Evolutionary conservation across 768 basidiomycete species (phyloP).

Genomic region (Tylopilus vinaceipallidus): DNA sequence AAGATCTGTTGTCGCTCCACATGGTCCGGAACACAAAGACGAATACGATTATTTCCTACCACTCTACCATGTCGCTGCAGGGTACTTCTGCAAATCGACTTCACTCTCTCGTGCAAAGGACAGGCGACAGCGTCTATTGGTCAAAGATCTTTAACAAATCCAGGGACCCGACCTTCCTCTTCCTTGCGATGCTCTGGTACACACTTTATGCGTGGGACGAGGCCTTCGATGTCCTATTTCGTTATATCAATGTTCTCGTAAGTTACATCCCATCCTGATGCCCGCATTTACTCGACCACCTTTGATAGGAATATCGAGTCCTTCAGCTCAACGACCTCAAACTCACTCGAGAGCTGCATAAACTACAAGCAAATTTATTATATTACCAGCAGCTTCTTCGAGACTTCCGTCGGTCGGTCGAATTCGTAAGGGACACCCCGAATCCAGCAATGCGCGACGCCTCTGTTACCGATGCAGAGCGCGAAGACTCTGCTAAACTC

Average conservation of each 20-base stretch:
- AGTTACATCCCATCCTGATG: not conserved
- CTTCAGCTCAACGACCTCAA: conserved; percentile 42
- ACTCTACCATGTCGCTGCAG: conserved; percentile 15
- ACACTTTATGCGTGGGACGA: conserved; percentile 64
- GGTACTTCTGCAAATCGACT: conserved; percentile 28
- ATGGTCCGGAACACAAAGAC: conserved; percentile 34
- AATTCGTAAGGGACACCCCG: conserved; percentile 46
- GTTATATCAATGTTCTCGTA: conserved; percentile 51
- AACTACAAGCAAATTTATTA: conserved; percentile 52
- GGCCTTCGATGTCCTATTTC: conserved; percentile 47
- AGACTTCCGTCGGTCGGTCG: conserved; percentile 51
- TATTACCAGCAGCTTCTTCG: conserved; percentile 53
- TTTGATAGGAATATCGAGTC: conserved; percentile 43
- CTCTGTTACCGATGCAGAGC: conserved; percentile 15
- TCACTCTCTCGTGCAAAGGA: conserved; percentile 25
- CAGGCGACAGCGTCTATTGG: conserved; percentile 37
- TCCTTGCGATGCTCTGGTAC: conserved; percentile 52
- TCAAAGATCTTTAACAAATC: conserved; percentile 27
- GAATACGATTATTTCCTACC: conserved; percentile 37
- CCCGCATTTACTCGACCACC: not conserved
- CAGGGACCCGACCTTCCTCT: conserved; percentile 33
- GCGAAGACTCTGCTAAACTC: conserved; percentile 26
- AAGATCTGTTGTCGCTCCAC: conserved; percentile 38
- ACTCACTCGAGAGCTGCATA: conserved; percentile 52
- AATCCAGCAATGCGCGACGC: conserved; percentile 45